These are phyloP conservation scores for Aureobasidium sp. DNA, from an alignment of 2,329 filamentous ascomycete species.

Conservation along the genomic window DNA sequence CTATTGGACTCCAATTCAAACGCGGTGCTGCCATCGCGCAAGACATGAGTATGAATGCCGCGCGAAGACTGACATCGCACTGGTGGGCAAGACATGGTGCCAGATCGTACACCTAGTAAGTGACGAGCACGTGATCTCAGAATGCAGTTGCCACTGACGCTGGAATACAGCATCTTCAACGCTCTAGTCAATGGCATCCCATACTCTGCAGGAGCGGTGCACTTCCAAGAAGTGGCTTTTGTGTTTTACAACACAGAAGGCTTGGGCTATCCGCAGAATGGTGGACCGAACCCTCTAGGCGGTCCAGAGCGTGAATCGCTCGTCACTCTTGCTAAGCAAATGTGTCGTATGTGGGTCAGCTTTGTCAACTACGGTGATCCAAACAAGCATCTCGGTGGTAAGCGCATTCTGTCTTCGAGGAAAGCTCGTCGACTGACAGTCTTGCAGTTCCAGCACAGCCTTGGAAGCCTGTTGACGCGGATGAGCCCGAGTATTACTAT, in stretches of 20 bases:
- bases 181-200: conserved; percentile 31
- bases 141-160: background rate
- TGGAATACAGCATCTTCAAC: conserved; percentile 34
- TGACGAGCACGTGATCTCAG: background rate
- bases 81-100: conserved; percentile 22
- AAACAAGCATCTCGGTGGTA: conserved; percentile 24
- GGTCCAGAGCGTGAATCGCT: conserved; percentile 31
- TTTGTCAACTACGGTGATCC: conserved; percentile 45
- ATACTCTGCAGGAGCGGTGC: conserved; percentile 26
- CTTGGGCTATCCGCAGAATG: conserved; percentile 38
- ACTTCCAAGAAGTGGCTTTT: conserved; percentile 47
- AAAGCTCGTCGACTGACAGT: conserved; percentile 17
- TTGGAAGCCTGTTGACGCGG: conserved; percentile 12
- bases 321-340: conserved; percentile 39
- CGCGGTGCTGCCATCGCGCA: conserved; percentile 21
- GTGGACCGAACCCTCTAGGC: conserved; percentile 24
- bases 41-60: conserved; percentile 21
- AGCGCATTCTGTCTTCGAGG: background rate
- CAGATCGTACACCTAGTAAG: conserved; percentile 31
- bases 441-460: conserved; percentile 17
- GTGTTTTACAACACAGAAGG: conserved; percentile 49
- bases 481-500: conserved; percentile 13
- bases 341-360: conserved; percentile 47
- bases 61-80: conserved; percentile 20
- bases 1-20: conserved; percentile 23